Percentiles rank a stretch among this genome's conserved stretches.
Evolutionary conservation across 108 stramenopile species (phyloP).

Genomic region (Asterionellopsis glacialis): DNA sequence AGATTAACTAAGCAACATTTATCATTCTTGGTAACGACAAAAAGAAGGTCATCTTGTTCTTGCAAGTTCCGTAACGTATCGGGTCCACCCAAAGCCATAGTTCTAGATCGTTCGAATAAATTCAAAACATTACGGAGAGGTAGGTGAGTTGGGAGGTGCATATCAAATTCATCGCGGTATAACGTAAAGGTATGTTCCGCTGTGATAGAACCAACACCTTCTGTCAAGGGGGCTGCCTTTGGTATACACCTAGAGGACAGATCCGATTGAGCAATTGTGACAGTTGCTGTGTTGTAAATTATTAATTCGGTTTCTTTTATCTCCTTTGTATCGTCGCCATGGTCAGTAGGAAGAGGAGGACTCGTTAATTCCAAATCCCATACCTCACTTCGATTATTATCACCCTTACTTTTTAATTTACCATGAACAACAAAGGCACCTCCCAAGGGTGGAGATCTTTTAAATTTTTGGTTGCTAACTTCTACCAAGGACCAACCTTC

Average conservation of each 20-base stretch:
- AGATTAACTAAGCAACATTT: conserved; percentile 25
- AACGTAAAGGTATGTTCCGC: conserved; percentile 20
- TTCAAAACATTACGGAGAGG: conserved; percentile 61
- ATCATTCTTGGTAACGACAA: conserved; percentile 53
- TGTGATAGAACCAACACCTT: neutral
- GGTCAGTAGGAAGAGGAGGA: conserved; percentile 5
- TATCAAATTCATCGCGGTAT: conserved; percentile 66
- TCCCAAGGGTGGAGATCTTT: conserved; percentile 48
- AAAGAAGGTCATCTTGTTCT: conserved; percentile 39
- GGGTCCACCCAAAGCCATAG: conserved; percentile 61
- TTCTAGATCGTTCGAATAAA: conserved; percentile 61
- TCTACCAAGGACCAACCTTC: conserved; percentile 37
- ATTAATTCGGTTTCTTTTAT: neutral
- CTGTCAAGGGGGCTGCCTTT: neutral
- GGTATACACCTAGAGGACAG: neutral
- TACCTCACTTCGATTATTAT: conserved; percentile 11
- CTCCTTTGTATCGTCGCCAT: neutral
- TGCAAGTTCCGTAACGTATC: conserved; percentile 42
- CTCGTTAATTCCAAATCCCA: conserved; percentile 53
- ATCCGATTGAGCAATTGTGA: conserved; percentile 23
- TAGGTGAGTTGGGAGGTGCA: conserved; percentile 25
- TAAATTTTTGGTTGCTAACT: conserved; percentile 57
- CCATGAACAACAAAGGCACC: conserved; percentile 48
- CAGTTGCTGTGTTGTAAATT: conserved; percentile 42
- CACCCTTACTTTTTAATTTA: conserved; percentile 11